A percentile compares a stretch with the other conserved stretches of the same genome.
These are phyloP conservation scores for Venturia pyrina DNA, from an alignment of 2,329 filamentous ascomycete species.

Conservation along the genomic window DNA sequence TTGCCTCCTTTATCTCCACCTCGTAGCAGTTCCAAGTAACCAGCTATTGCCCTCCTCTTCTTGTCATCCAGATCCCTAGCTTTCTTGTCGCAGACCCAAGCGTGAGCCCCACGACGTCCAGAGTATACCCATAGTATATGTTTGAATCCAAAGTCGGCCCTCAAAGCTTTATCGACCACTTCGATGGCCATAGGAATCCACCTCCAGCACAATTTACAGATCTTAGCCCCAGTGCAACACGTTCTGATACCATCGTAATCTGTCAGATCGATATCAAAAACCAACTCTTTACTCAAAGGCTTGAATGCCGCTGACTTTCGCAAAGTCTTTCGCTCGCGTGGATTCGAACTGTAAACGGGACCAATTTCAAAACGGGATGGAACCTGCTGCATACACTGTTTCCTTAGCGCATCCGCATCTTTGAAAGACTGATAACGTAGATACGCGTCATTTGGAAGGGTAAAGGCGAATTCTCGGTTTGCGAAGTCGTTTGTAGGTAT, in stretches of 20 bases:
- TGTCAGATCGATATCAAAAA: conserved; percentile 98
- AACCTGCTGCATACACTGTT: conserved; percentile 79
- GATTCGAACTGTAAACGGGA: conserved; percentile 91
- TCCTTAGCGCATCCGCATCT: conserved; percentile 58
- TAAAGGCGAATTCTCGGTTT: conserved; percentile 93
- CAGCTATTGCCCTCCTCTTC: conserved; percentile 72
- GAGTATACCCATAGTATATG: conserved; percentile 99
- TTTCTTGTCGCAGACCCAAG: conserved; percentile 91
- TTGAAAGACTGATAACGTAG: conserved; percentile 79
- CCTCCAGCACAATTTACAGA: conserved; percentile 89
- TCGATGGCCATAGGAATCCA: conserved; percentile 98
- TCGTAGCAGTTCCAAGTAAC: conserved; percentile 82
- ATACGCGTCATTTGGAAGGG: conserved; percentile 84
- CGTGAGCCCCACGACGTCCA: conserved; percentile 89
- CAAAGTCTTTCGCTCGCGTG: conserved; percentile 81
- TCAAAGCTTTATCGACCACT: conserved; percentile 74
- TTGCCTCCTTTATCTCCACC: conserved; percentile 81
- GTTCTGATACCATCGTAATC: conserved; percentile 97
- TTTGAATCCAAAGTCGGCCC: conserved; percentile 92
- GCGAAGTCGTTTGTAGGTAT: conserved; percentile 73
- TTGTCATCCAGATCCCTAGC: conserved; percentile 78
- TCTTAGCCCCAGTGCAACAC: conserved; percentile 87
- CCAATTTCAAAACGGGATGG: conserved; percentile 97
- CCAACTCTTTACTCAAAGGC: conserved; percentile 83
- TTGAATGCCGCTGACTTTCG: conserved; percentile 73